A percentile compares a stretch with the other conserved stretches of the same genome.
Conservation (phyloP, 768 basidiomycete genomes). For the Boletus reticulatus region DNA sequence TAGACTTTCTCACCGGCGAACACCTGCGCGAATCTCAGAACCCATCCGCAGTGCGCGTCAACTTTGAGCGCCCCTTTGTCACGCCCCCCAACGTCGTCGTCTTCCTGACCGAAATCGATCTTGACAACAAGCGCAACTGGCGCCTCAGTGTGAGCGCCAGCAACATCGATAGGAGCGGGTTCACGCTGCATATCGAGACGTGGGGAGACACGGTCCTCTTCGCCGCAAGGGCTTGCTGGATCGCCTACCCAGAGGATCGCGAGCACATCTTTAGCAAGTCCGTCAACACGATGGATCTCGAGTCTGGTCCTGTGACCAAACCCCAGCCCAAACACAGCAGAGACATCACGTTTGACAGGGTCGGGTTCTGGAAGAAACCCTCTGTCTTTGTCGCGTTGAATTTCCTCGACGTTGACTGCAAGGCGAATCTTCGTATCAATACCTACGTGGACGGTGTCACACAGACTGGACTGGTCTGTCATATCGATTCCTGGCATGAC, state of each 20-base stretch:
- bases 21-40: not conserved
- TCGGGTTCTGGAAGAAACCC: constrained; percentile 7
- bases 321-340: constrained; percentile 7
- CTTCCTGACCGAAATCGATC: not conserved
- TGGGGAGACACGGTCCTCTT: constrained; percentile 8
- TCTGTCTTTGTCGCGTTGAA: constrained; percentile 21
- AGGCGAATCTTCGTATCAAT: constrained; percentile 7
- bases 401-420: constrained; percentile 7
- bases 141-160: constrained; percentile 3
- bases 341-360: constrained; percentile 1
- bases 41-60: constrained; percentile 1
- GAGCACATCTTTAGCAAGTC: constrained; percentile 16
- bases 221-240: constrained; percentile 7
- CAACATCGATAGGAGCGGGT: constrained; percentile 11
- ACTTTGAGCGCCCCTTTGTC: not conserved
- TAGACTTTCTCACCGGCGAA: constrained; percentile 16
- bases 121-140: not conserved
- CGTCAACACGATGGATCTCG: constrained; percentile 6
- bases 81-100: not conserved
- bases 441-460: constrained; percentile 12
- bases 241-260: constrained; percentile 22
- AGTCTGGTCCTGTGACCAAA: not conserved
- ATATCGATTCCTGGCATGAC: constrained; percentile 15
- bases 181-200: constrained; percentile 13
- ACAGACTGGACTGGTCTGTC: not conserved